Conservation (phyloP, 1,284 basidiomycete species). For the Phylloporus sp. region DNA sequence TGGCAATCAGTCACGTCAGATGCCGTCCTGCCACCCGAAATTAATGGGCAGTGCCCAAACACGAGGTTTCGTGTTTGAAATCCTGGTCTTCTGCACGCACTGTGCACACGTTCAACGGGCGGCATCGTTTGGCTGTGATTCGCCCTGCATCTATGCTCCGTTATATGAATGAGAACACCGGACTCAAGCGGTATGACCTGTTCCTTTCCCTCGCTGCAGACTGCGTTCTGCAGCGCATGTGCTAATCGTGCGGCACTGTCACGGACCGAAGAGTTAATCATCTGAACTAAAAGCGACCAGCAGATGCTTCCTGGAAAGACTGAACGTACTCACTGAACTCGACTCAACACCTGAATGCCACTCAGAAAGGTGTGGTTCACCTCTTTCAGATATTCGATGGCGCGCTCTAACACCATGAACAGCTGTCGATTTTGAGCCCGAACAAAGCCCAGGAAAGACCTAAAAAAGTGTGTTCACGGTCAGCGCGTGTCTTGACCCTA, state of each 20-base stretch:
- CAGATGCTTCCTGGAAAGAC: background rate
- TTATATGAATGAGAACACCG: slow-evolving; percentile 6
- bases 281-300: slow-evolving; percentile 19
- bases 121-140: slow-evolving; percentile 1
- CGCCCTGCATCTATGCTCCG: background rate
- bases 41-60: background rate
- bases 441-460: background rate
- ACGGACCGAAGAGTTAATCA: background rate
- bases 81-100: slow-evolving; percentile 4
- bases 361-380: slow-evolving; percentile 15
- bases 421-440: slow-evolving; percentile 10
- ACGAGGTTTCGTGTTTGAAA: no score
- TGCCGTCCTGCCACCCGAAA: background rate
- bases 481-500: background rate
- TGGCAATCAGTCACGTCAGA: slow-evolving; percentile 11
- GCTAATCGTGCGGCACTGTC: slow-evolving; percentile 18
- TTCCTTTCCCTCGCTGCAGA: background rate
- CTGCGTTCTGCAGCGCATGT: slow-evolving; percentile 1
- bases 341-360: slow-evolving; percentile 4
- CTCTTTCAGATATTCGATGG: background rate
- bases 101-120: background rate
- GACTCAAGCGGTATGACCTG: background rate
- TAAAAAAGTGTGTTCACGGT: slow-evolving; percentile 19
- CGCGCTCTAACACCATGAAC: slow-evolving; percentile 9
- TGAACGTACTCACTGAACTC: background rate